These are phyloP conservation scores for Geotrichum bryndzae DNA, from an alignment of 1,139 yeast species.

Conservation along the genomic window DNA sequence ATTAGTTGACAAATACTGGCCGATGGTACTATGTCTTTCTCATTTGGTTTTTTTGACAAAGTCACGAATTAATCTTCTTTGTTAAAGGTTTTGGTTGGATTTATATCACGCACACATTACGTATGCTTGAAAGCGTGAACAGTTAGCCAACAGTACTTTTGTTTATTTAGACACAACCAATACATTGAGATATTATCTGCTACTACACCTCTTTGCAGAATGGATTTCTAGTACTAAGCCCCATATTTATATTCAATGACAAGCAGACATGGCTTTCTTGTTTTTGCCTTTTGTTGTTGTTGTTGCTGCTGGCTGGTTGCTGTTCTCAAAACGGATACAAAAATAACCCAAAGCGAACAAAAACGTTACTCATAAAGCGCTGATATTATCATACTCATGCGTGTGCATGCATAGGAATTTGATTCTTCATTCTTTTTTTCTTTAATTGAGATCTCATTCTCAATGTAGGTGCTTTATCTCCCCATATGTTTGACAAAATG, in stretches of 20 bases:
- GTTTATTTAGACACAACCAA: not conserved
- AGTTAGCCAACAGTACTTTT: not conserved
- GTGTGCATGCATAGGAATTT: not conserved
- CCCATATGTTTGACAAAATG: no score
- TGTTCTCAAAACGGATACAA: not conserved
- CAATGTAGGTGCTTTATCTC: no score
- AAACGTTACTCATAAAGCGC: not conserved
- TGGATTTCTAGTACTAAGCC: no score
- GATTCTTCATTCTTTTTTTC: not conserved
- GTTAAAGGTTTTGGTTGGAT: not conserved
- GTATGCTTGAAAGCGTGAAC: not conserved
- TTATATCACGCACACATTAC: no score
- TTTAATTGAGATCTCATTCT: not conserved
- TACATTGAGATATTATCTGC: not conserved
- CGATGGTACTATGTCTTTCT: no score
- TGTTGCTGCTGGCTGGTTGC: not conserved
- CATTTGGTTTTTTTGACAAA: no score
- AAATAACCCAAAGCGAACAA: not conserved
- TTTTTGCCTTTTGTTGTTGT: not conserved
- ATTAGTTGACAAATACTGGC: no score
- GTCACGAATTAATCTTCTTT: no score
- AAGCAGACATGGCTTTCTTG: no score
- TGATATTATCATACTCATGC: not conserved
- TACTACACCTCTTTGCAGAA: not conserved
- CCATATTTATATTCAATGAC: no score